phyloP scores from a whole-genome alignment of 139 green algal genomes.

The Mychonastes homosphaera region DNA sequence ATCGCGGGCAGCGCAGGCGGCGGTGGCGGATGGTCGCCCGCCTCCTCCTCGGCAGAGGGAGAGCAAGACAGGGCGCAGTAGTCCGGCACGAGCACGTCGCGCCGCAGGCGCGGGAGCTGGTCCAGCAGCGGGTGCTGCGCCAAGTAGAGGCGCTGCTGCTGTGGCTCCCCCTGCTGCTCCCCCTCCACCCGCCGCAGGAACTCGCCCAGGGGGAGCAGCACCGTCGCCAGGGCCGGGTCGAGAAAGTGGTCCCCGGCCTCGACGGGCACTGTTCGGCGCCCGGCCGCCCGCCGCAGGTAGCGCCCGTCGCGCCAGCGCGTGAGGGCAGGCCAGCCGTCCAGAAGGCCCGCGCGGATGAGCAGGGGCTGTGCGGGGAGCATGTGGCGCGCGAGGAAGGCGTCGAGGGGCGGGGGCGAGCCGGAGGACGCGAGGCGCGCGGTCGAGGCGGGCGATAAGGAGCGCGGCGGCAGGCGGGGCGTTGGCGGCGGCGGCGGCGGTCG shows the following conservation, averaged over 20 bases:
- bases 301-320: slow-evolving; percentile 46
- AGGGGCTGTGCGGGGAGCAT: slow-evolving; percentile 19
- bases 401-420: not conserved
- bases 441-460: not conserved
- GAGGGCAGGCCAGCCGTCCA: slow-evolving; percentile 71
- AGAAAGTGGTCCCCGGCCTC: slow-evolving; percentile 82
- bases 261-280: slow-evolving; percentile 74
- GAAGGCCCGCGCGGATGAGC: slow-evolving; percentile 42
- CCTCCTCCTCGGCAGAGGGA: slow-evolving; percentile 21
- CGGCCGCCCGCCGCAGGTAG: slow-evolving; percentile 61
- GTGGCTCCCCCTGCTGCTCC: not conserved
- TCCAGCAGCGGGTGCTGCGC: slow-evolving; percentile 89
- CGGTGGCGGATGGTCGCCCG: not conserved
- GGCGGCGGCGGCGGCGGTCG: not conserved
- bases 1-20: slow-evolving; percentile 1
- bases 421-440: not conserved
- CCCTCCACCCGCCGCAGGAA: slow-evolving; percentile 45
- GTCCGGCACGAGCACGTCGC: slow-evolving; percentile 65
- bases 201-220: slow-evolving; percentile 66
- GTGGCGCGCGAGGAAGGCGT: slow-evolving; percentile 9
- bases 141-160: slow-evolving; percentile 51
- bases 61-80: slow-evolving; percentile 81
- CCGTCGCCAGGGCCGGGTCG: slow-evolving; percentile 62
- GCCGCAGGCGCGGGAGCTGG: slow-evolving; percentile 68
- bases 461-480: too few species aligned